Percentiles rank a stretch among this genome's conserved stretches.
Conservation (phyloP, 2,329 filamentous ascomycete genomes). For the Aspergillus ibericus region DNA sequence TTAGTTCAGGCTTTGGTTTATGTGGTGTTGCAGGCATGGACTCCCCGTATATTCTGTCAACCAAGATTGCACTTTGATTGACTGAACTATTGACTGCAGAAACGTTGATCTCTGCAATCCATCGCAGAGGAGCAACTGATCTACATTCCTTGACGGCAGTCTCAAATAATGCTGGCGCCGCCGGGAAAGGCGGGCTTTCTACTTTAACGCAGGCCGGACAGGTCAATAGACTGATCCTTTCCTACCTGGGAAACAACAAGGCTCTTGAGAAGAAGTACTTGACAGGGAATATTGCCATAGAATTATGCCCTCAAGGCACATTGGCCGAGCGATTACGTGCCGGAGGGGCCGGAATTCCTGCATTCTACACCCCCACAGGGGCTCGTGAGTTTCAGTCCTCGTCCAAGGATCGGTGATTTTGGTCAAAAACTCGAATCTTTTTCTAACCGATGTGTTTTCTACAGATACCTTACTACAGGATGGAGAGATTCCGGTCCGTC, state of each 20-base stretch:
- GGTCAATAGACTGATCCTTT: constrained; percentile 69
- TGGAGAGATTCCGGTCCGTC: constrained; percentile 63
- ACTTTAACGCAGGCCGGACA: constrained; percentile 69
- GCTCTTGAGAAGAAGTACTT: constrained; percentile 72
- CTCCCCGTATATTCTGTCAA: background rate
- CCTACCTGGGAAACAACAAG: constrained; percentile 77
- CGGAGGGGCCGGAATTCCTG: constrained; percentile 73
- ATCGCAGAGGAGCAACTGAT: constrained; percentile 57
- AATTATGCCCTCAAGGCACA: constrained; percentile 71
- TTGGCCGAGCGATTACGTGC: constrained; percentile 59
- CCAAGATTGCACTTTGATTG: background rate
- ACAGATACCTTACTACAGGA: constrained; percentile 41
- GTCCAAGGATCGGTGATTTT: background rate
- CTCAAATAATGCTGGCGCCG: constrained; percentile 76
- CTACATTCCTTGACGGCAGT: constrained; percentile 67
- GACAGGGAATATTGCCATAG: constrained; percentile 70
- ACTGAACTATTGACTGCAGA: constrained; percentile 44
- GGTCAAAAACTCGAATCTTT: background rate
- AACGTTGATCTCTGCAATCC: constrained; percentile 69
- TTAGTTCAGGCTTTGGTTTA: constrained; percentile 80
- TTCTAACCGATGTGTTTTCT: background rate
- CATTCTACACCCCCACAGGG: constrained; percentile 77
- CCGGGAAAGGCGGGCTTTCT: constrained; percentile 67
- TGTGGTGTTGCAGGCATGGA: constrained; percentile 68
- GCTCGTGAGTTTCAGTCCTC: constrained; percentile 52